phyloP scores from a whole-genome alignment of 2,329 filamentous ascomycete species.

The Periconia sp. region DNA sequence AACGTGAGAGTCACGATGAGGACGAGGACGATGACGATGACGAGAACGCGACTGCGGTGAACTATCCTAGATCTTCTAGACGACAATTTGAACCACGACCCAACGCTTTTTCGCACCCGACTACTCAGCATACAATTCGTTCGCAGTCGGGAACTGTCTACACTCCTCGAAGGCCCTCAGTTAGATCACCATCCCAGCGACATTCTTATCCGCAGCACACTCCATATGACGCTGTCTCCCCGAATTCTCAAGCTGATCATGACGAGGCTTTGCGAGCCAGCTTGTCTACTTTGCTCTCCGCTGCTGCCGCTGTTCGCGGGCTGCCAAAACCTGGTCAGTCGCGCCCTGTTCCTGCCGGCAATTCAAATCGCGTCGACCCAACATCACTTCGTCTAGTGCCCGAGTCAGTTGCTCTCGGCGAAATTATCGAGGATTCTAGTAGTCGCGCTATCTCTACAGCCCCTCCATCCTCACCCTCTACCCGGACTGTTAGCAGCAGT shows the following conservation, averaged over 20 bases:
- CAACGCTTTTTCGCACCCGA: slow-evolving; percentile 89
- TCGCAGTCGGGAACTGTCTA: slow-evolving; percentile 55
- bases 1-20: slow-evolving; percentile 40
- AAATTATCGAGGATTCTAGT: slow-evolving; percentile 35
- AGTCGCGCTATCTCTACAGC: slow-evolving; percentile 29
- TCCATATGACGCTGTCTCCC: slow-evolving; percentile 72
- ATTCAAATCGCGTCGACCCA: slow-evolving; percentile 54
- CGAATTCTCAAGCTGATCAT: slow-evolving; percentile 82
- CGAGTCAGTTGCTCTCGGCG: slow-evolving; percentile 63
- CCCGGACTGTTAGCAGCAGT: slow-evolving; percentile 31
- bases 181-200: slow-evolving; percentile 42
- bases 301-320: slow-evolving; percentile 85
- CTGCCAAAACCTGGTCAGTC: slow-evolving; percentile 68
- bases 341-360: slow-evolving; percentile 39
- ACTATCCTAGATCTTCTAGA: slow-evolving; percentile 61
- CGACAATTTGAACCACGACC: slow-evolving; percentile 80
- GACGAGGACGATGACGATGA: slow-evolving; percentile 65
- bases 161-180: slow-evolving; percentile 47
- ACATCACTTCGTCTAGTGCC: slow-evolving; percentile 64
- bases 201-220: slow-evolving; percentile 57
- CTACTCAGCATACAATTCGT: slow-evolving; percentile 52
- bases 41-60: slow-evolving; percentile 83
- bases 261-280: slow-evolving; percentile 92
- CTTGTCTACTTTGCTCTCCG: slow-evolving; percentile 94
- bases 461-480: slow-evolving; percentile 27